phyloP scores from a whole-genome alignment of 148 eudicot genomes.

The Amaranthus cruentus region DNA sequence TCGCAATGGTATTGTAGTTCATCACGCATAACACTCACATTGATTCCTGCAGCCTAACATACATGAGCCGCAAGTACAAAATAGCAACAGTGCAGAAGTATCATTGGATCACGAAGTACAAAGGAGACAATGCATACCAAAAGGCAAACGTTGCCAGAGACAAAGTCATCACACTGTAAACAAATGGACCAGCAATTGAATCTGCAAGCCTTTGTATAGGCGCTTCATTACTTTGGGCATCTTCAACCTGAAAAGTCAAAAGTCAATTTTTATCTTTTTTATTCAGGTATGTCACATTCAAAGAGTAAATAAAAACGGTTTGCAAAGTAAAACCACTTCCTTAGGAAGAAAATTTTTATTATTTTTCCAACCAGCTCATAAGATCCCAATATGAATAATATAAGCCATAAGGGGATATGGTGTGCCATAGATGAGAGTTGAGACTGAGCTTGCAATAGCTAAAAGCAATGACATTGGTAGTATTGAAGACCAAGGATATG shows the following conservation, averaged over 20 bases:
- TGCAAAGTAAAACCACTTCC: too few species aligned
- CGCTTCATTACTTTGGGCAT: conserved; percentile 97
- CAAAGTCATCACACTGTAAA: conserved; percentile 74
- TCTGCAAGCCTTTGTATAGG: conserved; percentile 98
- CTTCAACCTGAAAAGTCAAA: conserved; percentile 66
- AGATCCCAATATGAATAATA: too few species aligned
- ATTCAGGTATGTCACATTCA: not conserved
- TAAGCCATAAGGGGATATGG: too few species aligned
- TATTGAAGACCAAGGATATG: too few species aligned
- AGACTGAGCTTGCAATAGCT: too few species aligned
- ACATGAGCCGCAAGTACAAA: not conserved
- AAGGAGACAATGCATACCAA: conserved; percentile 46
- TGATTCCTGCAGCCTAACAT: not conserved
- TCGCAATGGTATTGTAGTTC: not conserved
- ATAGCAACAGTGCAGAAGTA: not conserved
- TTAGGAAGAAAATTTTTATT: too few species aligned
- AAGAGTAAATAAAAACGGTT: not conserved
- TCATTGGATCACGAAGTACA: conserved; percentile 1
- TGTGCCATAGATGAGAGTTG: too few species aligned
- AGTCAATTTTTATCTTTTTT: not conserved
- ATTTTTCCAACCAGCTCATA: too few species aligned
- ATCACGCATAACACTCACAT: not conserved
- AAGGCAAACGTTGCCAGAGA: conserved; percentile 87
- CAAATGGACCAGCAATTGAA: conserved; percentile 95
- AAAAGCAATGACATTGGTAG: too few species aligned